These are phyloP conservation scores for Wickerhamomyces silvicola DNA, from an alignment of 805 yeast genomes.

Conservation along the genomic window DNA sequence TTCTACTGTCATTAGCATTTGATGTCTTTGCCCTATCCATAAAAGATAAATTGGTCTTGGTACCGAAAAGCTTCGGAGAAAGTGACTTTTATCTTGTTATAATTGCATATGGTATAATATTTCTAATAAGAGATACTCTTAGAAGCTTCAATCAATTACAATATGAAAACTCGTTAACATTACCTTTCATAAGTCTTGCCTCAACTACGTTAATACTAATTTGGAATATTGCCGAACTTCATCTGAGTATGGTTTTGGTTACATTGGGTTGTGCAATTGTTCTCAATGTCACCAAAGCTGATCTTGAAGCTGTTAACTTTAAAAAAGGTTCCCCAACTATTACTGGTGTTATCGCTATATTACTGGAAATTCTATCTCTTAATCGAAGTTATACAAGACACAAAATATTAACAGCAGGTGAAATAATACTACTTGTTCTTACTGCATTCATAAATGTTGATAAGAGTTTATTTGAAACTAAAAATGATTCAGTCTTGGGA, in stretches of 20 bases:
- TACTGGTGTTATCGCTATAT: constrained; percentile 26
- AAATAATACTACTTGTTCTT: constrained; percentile 7
- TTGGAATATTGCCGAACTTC: constrained; percentile 3
- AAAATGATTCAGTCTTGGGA: not conserved
- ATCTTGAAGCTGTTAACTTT: constrained; percentile 5
- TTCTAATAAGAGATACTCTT: constrained; percentile 5
- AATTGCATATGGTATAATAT: constrained; percentile 4
- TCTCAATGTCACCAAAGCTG: constrained; percentile 13
- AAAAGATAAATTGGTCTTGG: not conserved
- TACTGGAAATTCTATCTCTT: constrained; percentile 29
- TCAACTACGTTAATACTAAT: constrained; percentile 3
- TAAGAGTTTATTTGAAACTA: constrained; percentile 4
- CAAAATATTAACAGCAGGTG: constrained; percentile 7
- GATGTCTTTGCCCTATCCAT: constrained; percentile 8
- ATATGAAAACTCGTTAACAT: not conserved
- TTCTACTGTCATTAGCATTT: constrained; percentile 7
- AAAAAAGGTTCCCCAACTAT: constrained; percentile 15
- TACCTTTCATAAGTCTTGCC: constrained; percentile 1
- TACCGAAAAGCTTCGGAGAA: constrained; percentile 3
- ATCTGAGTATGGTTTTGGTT: constrained; percentile 21
- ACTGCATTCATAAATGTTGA: constrained; percentile 13
- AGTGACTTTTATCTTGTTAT: constrained; percentile 4
- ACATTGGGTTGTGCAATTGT: constrained; percentile 20
- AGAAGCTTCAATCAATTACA: constrained; percentile 11
- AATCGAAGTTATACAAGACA: constrained; percentile 13